Conservation (phyloP, 1,139 yeast species). For the Saccharomyces pastorianus region DNA sequence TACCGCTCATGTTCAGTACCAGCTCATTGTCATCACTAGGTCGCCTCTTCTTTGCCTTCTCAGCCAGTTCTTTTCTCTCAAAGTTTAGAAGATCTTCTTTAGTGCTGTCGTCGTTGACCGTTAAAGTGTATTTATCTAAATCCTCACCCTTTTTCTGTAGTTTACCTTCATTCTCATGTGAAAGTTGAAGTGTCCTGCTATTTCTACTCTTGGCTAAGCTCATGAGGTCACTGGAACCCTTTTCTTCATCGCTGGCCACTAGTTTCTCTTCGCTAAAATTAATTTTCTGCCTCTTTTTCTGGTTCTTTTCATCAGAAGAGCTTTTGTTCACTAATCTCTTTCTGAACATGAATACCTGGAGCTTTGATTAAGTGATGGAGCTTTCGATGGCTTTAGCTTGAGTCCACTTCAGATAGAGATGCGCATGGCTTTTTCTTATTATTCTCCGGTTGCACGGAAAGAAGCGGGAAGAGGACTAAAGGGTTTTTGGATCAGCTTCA, state of each 20-base stretch:
- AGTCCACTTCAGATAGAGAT: not conserved
- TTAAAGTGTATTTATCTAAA: slow-evolving; percentile 5
- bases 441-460: not conserved
- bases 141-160: slow-evolving; percentile 3
- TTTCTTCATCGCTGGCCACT: not conserved
- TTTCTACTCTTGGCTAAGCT: not conserved
- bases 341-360: slow-evolving; percentile 24
- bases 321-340: slow-evolving; percentile 18
- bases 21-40: not conserved
- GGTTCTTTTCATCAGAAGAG: slow-evolving; percentile 4
- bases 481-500: not conserved
- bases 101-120: slow-evolving; percentile 30
- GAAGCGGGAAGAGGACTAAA: not conserved
- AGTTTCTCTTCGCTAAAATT: not conserved
- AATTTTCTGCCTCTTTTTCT: slow-evolving; percentile 13
- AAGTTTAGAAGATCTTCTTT: slow-evolving; percentile 32
- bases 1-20: slow-evolving; percentile 4
- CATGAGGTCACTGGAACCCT: not conserved
- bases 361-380: not conserved
- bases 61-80: slow-evolving; percentile 18
- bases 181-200: not conserved
- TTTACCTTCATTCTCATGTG: not conserved
- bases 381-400: not conserved
- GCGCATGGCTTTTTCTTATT: not conserved
- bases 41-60: not conserved